A percentile compares a stretch with the other conserved stretches of the same genome.
phyloP scores from a whole-genome alignment of 83 land plant genomes.

The Picea abies region DNA sequence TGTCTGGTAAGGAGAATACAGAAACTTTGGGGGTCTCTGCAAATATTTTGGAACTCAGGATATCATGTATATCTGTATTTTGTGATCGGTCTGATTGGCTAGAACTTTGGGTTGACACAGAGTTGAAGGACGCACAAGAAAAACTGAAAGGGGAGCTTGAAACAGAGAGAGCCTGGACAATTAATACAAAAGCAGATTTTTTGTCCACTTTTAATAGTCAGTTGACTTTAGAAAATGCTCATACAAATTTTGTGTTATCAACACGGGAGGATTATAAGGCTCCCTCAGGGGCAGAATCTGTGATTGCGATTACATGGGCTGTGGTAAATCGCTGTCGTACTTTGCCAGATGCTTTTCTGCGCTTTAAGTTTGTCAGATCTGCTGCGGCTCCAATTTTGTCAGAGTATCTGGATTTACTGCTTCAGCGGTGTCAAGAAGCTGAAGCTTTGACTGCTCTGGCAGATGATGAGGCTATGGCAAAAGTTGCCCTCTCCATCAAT shows the following conservation, averaged over 20 bases:
- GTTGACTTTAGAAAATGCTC: background rate
- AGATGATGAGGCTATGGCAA: constrained; percentile 72
- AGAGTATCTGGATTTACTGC: constrained; percentile 54
- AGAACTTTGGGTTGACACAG: constrained; percentile 87
- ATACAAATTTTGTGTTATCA: constrained; percentile 1
- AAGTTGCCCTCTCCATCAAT: constrained; percentile 78
- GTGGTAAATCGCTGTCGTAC: constrained; percentile 78
- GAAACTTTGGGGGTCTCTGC: constrained; percentile 46
- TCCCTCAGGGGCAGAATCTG: constrained; percentile 58
- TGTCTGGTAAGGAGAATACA: constrained; percentile 43
- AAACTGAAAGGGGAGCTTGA: constrained; percentile 61
- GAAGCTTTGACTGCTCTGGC: constrained; percentile 91
- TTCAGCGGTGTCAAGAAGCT: constrained; percentile 85
- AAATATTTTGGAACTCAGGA: constrained; percentile 22
- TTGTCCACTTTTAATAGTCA: constrained; percentile 19
- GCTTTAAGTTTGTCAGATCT: constrained; percentile 58
- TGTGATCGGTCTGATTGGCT: constrained; percentile 93
- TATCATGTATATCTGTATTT: constrained; percentile 62
- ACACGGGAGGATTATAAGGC: constrained; percentile 56
- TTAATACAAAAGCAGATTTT: constrained; percentile 18
- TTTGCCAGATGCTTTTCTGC: constrained; percentile 55
- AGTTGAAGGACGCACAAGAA: constrained; percentile 63
- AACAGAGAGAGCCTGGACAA: constrained; percentile 53
- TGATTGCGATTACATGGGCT: constrained; percentile 49
- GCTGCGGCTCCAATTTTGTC: constrained; percentile 59